A percentile compares a stretch with the other conserved stretches of the same genome.
phyloP scores from a whole-genome alignment of 495 filamentous ascomycete species.

The Tetracladium marchalianum region DNA sequence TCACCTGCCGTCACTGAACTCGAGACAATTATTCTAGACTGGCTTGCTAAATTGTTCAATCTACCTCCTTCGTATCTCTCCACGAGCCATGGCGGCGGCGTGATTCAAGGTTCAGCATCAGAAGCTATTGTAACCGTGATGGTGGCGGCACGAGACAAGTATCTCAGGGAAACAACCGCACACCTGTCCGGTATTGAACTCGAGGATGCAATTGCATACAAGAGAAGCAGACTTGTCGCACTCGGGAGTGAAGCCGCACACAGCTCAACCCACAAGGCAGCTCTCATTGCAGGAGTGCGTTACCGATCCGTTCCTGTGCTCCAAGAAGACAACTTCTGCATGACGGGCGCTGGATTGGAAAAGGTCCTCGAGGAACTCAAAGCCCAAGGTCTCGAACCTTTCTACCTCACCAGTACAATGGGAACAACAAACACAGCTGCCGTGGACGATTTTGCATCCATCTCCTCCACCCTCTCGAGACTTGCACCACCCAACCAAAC shows the following conservation, averaged over 20 bases:
- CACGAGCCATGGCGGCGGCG: conserved; percentile 61
- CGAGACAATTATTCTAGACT: conserved; percentile 90
- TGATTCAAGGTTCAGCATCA: conserved; percentile 89
- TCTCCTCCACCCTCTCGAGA: conserved; percentile 53
- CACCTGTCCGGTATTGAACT: conserved; percentile 45
- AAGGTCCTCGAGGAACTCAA: conserved; percentile 48
- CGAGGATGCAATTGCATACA: conserved; percentile 54
- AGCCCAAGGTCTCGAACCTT: conserved; percentile 63
- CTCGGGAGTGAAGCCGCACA: conserved; percentile 74
- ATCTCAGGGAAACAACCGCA: conserved; percentile 47
- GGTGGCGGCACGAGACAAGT: conserved; percentile 82
- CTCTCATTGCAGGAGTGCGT: conserved; percentile 73
- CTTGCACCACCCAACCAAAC: conserved; percentile 30
- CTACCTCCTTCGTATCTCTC: conserved; percentile 72
- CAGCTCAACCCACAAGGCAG: conserved; percentile 77
- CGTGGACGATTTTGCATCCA: conserved; percentile 67
- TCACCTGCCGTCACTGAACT: conserved; percentile 92
- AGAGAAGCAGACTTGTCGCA: conserved; percentile 66
- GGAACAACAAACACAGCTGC: conserved; percentile 87
- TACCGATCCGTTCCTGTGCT: conserved; percentile 56
- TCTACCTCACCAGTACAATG: conserved; percentile 75
- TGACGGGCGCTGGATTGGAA: conserved; percentile 57
- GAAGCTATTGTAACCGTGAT: conserved; percentile 83
- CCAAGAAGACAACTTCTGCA: conserved; percentile 52
- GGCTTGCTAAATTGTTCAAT: conserved; percentile 66